Evolutionary conservation across 257 asterid genomes (phyloP).

Genomic region (Scutellaria barbata): DNA sequence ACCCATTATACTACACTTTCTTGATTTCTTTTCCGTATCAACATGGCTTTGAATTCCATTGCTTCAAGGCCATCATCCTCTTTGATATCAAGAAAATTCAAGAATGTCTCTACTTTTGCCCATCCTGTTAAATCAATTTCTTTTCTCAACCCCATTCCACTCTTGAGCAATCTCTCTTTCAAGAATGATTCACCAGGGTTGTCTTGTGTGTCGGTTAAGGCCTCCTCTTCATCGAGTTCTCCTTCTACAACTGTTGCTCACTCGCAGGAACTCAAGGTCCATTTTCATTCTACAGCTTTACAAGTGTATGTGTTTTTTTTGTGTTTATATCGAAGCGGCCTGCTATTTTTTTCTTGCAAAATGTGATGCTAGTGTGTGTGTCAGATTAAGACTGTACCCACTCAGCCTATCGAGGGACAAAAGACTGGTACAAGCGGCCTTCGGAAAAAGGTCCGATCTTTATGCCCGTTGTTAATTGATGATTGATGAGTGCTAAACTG

Average conservation of each 20-base stretch:
- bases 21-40: neutral
- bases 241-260: constrained; percentile 59
- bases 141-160: constrained; percentile 43
- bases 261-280: constrained; percentile 70
- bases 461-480: constrained; percentile 10
- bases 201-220: constrained; percentile 41
- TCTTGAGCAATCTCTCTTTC: constrained; percentile 41
- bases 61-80: constrained; percentile 42
- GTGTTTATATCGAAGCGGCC: constrained; percentile 21
- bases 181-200: constrained; percentile 33
- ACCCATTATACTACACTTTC: neutral
- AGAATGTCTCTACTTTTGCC: constrained; percentile 32
- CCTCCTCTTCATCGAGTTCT: constrained; percentile 57
- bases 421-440: constrained; percentile 99
- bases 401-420: constrained; percentile 90
- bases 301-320: neutral
- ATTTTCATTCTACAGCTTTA: neutral
- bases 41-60: constrained; percentile 52
- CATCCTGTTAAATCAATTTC: constrained; percentile 39
- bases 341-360: neutral
- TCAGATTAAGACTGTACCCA: constrained; percentile 70
- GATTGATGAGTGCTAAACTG: constrained; percentile 32
- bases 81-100: constrained; percentile 34
- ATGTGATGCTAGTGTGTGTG: neutral
- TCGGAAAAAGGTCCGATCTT: constrained; percentile 74